Conservation (phyloP, 805 yeast species). For the Lachancea mirantina region DNA sequence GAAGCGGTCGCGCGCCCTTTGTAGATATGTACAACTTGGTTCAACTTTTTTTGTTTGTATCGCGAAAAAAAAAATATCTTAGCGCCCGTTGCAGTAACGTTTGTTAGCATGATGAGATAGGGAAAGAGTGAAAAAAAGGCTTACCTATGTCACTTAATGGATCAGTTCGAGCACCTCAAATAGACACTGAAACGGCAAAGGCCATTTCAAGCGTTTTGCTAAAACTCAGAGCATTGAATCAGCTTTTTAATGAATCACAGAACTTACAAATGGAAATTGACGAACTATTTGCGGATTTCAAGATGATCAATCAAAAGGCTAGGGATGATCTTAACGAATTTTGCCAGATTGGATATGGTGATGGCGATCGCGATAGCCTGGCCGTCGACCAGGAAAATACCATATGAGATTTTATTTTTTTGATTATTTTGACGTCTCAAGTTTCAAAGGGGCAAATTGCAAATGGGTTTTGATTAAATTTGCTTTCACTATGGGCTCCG, state of each 20-base stretch:
- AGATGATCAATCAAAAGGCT: constrained; percentile 19
- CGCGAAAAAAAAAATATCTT: too few species aligned
- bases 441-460: constrained; percentile 30
- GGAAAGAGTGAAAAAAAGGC: too few species aligned
- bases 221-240: too few species aligned
- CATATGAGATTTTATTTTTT: background rate
- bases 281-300: constrained; percentile 14
- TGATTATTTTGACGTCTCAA: constrained; percentile 4
- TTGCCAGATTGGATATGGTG: constrained; percentile 18
- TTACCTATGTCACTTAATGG: too few species aligned
- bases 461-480: constrained; percentile 25
- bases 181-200: too few species aligned
- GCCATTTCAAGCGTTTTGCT: too few species aligned
- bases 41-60: too few species aligned
- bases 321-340: constrained; percentile 26
- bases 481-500: constrained; percentile 27
- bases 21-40: too few species aligned
- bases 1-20: too few species aligned
- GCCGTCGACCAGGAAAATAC: background rate
- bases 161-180: too few species aligned
- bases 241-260: constrained; percentile 6
- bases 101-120: too few species aligned
- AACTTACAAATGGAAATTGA: constrained; percentile 24
- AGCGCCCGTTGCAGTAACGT: too few species aligned
- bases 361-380: background rate